These are phyloP conservation scores for Cercospora sp. DNA, from an alignment of 2,329 filamentous ascomycete genomes.

Conservation along the genomic window DNA sequence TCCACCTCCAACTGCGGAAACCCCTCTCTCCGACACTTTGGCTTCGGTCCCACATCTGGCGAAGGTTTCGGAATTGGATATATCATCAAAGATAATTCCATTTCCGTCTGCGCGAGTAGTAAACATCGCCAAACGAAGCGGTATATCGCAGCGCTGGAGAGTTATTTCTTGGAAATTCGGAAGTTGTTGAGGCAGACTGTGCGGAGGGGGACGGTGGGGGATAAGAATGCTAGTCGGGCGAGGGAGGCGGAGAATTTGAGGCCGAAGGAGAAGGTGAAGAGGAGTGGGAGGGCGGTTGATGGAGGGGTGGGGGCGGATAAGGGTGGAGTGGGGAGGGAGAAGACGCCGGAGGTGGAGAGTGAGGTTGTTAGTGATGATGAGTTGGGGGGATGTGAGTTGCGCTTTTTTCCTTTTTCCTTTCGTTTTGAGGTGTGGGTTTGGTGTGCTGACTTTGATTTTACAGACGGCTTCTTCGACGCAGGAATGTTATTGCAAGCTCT, in stretches of 20 bases:
- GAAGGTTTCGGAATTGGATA: constrained; percentile 98
- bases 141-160: constrained; percentile 85
- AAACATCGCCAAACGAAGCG: constrained; percentile 92
- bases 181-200: constrained; percentile 74
- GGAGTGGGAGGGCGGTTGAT: constrained; percentile 68
- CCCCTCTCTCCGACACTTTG: constrained; percentile 89
- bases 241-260: constrained; percentile 60
- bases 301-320: constrained; percentile 50
- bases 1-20: constrained; percentile 99
- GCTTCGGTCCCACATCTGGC: constrained; percentile 89
- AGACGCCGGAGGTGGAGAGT: constrained; percentile 45
- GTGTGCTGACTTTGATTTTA: background rate
- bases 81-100: constrained; percentile 93
- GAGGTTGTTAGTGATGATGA: constrained; percentile 77
- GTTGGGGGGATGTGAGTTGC: constrained; percentile 82
- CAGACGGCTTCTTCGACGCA: constrained; percentile 96
- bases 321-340: background rate
- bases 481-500: constrained; percentile 90
- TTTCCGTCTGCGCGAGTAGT: constrained; percentile 87
- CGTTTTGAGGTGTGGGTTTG: background rate
- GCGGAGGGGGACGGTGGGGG: constrained; percentile 53
- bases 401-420: background rate
- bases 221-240: constrained; percentile 58
- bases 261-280: constrained; percentile 59
- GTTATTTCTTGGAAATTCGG: constrained; percentile 86